Evolutionary conservation across 139 green algal genomes (phyloP).

Genomic region (Gonium pectorale): DNA sequence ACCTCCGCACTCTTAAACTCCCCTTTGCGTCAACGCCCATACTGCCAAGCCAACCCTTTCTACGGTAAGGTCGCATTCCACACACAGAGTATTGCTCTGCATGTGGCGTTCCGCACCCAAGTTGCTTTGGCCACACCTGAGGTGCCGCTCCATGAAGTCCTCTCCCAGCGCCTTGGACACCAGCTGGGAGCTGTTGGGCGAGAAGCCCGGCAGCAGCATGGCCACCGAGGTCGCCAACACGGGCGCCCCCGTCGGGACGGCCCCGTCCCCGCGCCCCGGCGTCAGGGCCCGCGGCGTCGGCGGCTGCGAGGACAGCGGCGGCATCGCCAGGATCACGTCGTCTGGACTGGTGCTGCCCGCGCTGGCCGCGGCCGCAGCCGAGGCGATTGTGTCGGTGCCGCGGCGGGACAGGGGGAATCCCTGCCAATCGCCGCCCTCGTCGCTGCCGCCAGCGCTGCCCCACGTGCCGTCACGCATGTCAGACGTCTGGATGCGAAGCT

Average conservation of each 20-base stretch:
- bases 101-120: no score
- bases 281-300: not conserved
- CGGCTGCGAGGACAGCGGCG: not conserved
- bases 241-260: not conserved
- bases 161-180: conserved; percentile 24
- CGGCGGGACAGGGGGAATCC: conserved; percentile 20
- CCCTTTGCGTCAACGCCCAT: no score
- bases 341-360: not conserved
- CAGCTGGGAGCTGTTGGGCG: not conserved
- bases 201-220: not conserved
- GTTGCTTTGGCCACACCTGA: no score
- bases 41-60: no score
- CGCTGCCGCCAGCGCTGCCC: not conserved
- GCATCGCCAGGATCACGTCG: conserved; percentile 20
- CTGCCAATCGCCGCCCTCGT: not conserved
- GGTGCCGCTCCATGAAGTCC: not conserved
- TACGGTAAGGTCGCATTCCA: no score
- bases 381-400: not conserved
- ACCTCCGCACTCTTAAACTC: no score
- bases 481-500: not conserved
- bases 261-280: not conserved
- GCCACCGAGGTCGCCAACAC: not conserved
- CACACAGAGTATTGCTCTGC: no score
- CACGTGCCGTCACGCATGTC: not conserved
- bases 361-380: no score